A percentile compares a stretch with the other conserved stretches of the same genome.
phyloP scores from a whole-genome alignment of 495 filamentous ascomycete species.

The Penicillium samsonianum region DNA sequence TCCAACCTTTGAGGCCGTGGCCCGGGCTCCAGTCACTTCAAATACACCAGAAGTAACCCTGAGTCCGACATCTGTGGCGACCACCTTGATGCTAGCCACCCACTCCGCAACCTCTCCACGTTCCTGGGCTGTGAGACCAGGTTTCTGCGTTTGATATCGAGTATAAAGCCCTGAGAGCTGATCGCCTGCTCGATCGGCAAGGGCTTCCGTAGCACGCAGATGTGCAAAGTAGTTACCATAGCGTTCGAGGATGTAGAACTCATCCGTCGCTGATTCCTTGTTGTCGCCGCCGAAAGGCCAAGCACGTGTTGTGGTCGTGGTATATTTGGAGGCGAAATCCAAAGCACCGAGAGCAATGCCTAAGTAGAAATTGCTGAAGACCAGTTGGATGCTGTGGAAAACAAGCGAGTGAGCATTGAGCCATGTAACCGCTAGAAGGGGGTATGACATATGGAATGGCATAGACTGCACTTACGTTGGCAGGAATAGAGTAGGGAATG shows the following conservation, averaged over 20 bases:
- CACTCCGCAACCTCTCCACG: constrained; percentile 60
- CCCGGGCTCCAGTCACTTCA: constrained; percentile 57
- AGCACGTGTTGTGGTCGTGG: constrained; percentile 49
- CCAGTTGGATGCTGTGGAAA: constrained; percentile 51
- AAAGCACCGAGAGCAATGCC: constrained; percentile 59
- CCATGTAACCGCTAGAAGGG: not conserved
- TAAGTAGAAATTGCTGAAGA: constrained; percentile 64
- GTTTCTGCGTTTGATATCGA: constrained; percentile 33
- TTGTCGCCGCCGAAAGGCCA: constrained; percentile 62
- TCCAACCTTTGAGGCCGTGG: constrained; percentile 54
- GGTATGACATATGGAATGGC: not conserved
- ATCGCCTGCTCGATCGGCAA: constrained; percentile 54
- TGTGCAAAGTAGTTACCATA: constrained; percentile 63
- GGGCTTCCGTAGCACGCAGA: constrained; percentile 55
- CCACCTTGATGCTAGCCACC: constrained; percentile 61
- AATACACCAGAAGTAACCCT: constrained; percentile 58
- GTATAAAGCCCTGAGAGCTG: constrained; percentile 45
- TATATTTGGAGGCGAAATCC: constrained; percentile 52
- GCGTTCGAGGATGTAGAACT: constrained; percentile 61
- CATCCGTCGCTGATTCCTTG: constrained; percentile 55
- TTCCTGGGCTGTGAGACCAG: constrained; percentile 42
- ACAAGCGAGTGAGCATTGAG: not conserved
- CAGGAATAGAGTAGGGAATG: constrained; percentile 53
- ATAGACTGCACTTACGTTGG: constrained; percentile 49
- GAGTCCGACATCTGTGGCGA: constrained; percentile 58